These are phyloP conservation scores for Botrytis porri DNA, from an alignment of 2,329 filamentous ascomycete genomes.

Conservation along the genomic window DNA sequence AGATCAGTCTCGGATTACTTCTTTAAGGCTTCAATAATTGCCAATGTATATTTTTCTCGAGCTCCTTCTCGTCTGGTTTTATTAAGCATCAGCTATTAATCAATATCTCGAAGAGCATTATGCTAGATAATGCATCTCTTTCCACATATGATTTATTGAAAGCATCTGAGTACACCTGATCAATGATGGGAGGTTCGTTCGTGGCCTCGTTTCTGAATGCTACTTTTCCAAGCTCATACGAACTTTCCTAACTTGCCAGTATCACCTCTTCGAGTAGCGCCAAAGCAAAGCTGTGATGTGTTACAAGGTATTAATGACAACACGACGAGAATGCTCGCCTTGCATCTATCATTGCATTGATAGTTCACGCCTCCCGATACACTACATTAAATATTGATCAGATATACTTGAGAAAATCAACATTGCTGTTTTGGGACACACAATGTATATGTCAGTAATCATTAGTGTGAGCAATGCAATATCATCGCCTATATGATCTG, in stretches of 20 bases:
- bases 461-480: background rate
- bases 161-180: background rate
- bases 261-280: background rate
- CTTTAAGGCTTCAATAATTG: background rate
- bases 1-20: constrained; percentile 1
- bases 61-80: background rate
- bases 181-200: background rate
- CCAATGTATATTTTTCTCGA: background rate
- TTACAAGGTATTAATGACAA: background rate
- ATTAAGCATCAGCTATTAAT: background rate
- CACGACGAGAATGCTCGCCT: background rate
- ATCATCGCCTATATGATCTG: background rate
- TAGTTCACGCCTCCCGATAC: background rate
- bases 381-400: background rate
- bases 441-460: background rate
- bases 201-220: background rate
- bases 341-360: background rate
- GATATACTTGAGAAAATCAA: background rate
- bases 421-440: background rate
- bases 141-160: constrained; percentile 1
- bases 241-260: background rate
- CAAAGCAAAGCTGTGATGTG: background rate
- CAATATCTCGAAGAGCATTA: background rate
- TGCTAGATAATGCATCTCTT: constrained; percentile 13
- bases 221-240: background rate